Evolutionary conservation across 495 filamentous ascomycete species (phyloP).

Genomic region (Pseudevernia furfuracea): DNA sequence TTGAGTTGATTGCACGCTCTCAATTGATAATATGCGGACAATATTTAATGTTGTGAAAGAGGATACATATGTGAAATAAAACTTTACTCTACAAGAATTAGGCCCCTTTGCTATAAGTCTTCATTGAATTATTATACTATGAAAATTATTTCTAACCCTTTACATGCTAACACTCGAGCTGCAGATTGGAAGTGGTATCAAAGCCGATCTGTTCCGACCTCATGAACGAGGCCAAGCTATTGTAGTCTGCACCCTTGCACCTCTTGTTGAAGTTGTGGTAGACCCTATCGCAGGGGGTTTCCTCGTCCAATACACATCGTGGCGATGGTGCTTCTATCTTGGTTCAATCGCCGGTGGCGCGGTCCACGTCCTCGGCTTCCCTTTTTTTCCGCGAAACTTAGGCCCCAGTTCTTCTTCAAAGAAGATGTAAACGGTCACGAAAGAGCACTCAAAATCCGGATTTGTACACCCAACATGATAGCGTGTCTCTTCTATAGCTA

Average conservation of each 20-base stretch:
- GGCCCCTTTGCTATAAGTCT: slow-evolving; percentile 19
- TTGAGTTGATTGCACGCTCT: no score
- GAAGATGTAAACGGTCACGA: slow-evolving; percentile 41
- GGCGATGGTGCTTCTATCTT: slow-evolving; percentile 45
- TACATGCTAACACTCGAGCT: background rate
- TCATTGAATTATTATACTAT: background rate
- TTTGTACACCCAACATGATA: slow-evolving; percentile 38
- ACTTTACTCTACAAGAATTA: no score
- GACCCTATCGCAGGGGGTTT: slow-evolving; percentile 40
- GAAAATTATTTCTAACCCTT: background rate
- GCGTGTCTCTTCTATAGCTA: slow-evolving; percentile 28
- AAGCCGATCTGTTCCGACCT: slow-evolving; percentile 11
- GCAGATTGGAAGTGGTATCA: slow-evolving; percentile 14
- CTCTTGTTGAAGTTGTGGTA: slow-evolving; percentile 41
- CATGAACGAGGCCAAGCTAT: slow-evolving; percentile 42
- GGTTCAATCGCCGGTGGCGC: slow-evolving; percentile 38
- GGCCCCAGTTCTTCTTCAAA: slow-evolving; percentile 39
- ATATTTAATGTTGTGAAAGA: no score
- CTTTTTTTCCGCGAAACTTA: slow-evolving; percentile 48
- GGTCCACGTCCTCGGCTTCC: slow-evolving; percentile 33
- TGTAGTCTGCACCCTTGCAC: slow-evolving; percentile 43
- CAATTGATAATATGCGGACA: no score
- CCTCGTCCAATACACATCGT: slow-evolving; percentile 36
- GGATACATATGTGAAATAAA: no score
- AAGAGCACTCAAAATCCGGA: slow-evolving; percentile 34